A percentile compares a stretch with the other conserved stretches of the same genome.
Conservation (phyloP, 192 early-diverging fungal genomes). For the Podila epigama region DNA sequence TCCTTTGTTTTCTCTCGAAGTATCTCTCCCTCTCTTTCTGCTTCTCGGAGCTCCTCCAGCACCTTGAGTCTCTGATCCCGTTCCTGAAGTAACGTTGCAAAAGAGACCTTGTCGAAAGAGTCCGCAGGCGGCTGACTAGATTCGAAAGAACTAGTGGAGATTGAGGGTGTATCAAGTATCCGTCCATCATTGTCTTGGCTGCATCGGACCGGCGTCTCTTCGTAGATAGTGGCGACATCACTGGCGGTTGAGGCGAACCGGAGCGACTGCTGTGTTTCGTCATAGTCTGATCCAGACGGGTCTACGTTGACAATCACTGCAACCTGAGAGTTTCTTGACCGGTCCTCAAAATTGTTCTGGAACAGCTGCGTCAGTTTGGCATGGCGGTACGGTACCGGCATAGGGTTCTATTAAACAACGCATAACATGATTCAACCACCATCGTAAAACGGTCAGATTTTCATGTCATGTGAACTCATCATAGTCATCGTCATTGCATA, state of each 20-base stretch:
- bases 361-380: conserved; percentile 75
- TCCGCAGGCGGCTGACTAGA: no score
- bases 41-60: no score
- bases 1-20: no score
- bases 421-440: background rate
- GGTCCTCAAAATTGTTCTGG: conserved; percentile 66
- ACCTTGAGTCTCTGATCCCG: no score
- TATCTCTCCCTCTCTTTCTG: no score
- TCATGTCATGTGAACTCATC: background rate
- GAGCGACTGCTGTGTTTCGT: conserved; percentile 62
- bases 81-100: no score
- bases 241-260: conserved; percentile 70
- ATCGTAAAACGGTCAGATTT: no score
- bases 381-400: conserved; percentile 68
- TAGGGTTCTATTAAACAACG: conserved; percentile 20
- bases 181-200: no score
- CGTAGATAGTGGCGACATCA: conserved; percentile 56
- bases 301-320: conserved; percentile 69
- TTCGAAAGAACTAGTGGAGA: no score
- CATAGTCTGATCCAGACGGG: conserved; percentile 63
- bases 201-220: no score
- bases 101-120: no score
- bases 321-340: conserved; percentile 29
- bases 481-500: background rate
- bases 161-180: no score